Evolutionary conservation across 768 basidiomycete species (phyloP), one percentile per base, ranked within the genome.

Genomic region (Flagelloscypha sp.): DNA sequence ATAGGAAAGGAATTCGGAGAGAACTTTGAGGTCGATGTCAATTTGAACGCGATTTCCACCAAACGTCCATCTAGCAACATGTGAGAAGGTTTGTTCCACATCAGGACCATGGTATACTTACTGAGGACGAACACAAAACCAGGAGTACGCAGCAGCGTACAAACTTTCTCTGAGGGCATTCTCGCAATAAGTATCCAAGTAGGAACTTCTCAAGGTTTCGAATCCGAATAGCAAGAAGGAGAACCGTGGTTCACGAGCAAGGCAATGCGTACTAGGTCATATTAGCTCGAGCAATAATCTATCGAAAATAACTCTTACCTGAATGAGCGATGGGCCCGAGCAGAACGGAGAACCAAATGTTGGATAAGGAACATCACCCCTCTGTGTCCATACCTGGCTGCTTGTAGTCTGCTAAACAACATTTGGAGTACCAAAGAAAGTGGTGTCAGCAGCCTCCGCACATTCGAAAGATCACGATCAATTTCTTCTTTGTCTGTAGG

Each of bases 91-190:
- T 27, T 17, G 35, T 19, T 43, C 25, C 28, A 33, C 23, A 27
- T n/a, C 17, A 34, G 30, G 24, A 12, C 21, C 19, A 18, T 33
- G 18, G 21, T 3, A 30, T 6, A 49, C 87, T 57, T 56, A 95
- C 93, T 90, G 89, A 7, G 92, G 84, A n/a, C 84, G 73, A 31
- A 82, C 74, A n/a, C 82, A 64, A 59, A 98, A 99, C 95, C 94
- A 98, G 3, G 79, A 73, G 47, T 88, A 87, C 2, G 89, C 90
- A 2, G 79, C 73, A 5, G 61, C 57, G 55, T 90, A 99, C 5
- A 99, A 61, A 33, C 65, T 66, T 45, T 86, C 76, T 27, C 95
- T 74, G 21, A 90, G 59, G 15, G 68, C 49, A 46, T 78, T 70
- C 56, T 98, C 93, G 37, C 86, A 83, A 41, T 76, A 76, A 0